These are phyloP conservation scores for Lentinula aciculospora DNA, from an alignment of 768 basidiomycete species.

Conservation along the genomic window DNA sequence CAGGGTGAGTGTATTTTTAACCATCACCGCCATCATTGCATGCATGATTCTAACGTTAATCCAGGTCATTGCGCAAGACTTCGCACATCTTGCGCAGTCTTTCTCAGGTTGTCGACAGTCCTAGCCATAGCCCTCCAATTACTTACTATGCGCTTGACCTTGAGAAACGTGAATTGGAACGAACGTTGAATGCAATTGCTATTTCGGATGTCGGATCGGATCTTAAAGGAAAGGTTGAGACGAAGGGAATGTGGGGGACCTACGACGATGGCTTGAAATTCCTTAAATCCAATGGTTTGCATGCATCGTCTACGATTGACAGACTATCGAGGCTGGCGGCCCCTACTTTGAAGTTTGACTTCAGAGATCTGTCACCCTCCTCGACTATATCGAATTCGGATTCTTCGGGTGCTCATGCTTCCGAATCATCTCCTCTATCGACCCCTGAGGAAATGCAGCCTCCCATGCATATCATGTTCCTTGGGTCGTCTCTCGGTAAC, in stretches of 20 bases:
- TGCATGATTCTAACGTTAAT: constrained; percentile 1
- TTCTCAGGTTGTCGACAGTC: constrained; percentile 42
- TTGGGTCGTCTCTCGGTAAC: constrained; percentile 92
- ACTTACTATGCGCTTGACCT: constrained; percentile 93
- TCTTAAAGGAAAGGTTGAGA: constrained; percentile 67
- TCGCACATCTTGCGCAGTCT: constrained; percentile 75
- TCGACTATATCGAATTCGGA: constrained; percentile 19
- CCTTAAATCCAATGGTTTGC: constrained; percentile 59
- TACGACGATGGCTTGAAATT: constrained; percentile 87
- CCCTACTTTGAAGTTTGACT: constrained; percentile 8
- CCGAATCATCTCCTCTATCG: constrained; percentile 29
- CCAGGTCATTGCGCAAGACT: constrained; percentile 83
- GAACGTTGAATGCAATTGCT: constrained; percentile 67
- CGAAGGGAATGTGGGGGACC: constrained; percentile 85
- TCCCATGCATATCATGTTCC: constrained; percentile 81
- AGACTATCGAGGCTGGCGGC: constrained; percentile 10
- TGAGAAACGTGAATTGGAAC: constrained; percentile 78
- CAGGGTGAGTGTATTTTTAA: constrained; percentile 58
- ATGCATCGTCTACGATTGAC: constrained; percentile 14
- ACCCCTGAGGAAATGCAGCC: constrained; percentile 39
- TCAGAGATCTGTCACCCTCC: constrained; percentile 31
- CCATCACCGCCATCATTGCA: not conserved
- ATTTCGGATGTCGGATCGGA: constrained; percentile 54
- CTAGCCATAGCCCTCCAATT: constrained; percentile 40
- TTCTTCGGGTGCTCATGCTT: constrained; percentile 14